These are phyloP conservation scores for Phyllosticta citrichinensis DNA, from an alignment of 2,329 filamentous ascomycete species.

Conservation along the genomic window DNA sequence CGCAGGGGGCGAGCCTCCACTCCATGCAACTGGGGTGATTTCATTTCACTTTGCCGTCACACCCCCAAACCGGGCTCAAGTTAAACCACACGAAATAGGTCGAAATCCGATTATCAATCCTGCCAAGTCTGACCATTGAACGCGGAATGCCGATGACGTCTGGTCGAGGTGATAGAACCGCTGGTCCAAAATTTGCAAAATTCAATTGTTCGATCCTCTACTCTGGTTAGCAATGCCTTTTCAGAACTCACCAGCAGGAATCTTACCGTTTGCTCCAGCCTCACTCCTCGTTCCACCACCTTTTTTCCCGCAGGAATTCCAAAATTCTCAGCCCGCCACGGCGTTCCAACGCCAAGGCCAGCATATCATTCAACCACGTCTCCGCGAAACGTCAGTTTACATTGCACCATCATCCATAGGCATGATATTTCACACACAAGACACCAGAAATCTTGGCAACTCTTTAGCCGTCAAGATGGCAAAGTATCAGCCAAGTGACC, in stretches of 20 bases:
- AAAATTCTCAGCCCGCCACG: not conserved
- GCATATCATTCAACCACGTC: not conserved
- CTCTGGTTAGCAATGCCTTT: not conserved
- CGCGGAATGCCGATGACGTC: not conserved
- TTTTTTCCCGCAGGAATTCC: not conserved
- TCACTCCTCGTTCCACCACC: not conserved
- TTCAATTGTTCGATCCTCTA: not conserved
- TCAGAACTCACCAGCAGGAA: not conserved
- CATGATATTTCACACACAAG: not conserved
- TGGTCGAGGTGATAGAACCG: not conserved
- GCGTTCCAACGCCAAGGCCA: not conserved
- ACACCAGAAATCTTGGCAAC: not conserved
- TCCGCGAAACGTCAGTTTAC: not conserved
- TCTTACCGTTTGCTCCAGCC: not conserved
- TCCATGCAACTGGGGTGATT: not conserved
- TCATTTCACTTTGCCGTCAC: not conserved
- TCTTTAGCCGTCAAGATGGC: not conserved
- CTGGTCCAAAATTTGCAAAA: not conserved
- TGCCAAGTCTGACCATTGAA: not conserved
- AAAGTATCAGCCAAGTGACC: not conserved
- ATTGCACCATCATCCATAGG: not conserved
- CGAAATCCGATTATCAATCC: not conserved
- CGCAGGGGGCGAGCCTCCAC: not conserved
- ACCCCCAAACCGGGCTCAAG: not conserved
- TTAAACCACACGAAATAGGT: not conserved